Conservation (phyloP, 768 basidiomycete species). For the Podaxis sp. region DNA sequence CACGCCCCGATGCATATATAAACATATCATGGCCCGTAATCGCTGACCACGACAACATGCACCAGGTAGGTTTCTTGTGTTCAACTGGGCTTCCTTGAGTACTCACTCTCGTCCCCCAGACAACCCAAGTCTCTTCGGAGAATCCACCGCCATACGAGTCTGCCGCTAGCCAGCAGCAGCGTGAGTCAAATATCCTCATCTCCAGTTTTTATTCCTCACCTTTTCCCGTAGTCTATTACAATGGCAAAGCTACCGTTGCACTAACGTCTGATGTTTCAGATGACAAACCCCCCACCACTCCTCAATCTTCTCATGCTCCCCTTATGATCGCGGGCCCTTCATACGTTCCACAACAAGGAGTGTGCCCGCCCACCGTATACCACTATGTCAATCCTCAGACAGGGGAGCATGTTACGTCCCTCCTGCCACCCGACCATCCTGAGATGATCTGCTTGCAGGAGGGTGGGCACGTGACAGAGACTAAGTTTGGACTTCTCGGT, state of each 20-base stretch:
- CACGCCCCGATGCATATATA: background rate
- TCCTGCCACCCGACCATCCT: conserved; percentile 75
- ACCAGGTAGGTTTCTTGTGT: background rate
- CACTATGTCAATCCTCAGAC: conserved; percentile 67
- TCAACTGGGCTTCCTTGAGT: no score
- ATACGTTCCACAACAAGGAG: conserved; percentile 28
- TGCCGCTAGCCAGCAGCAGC: conserved; percentile 3
- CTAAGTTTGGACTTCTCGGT: conserved; percentile 73
- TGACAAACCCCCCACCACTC: background rate
- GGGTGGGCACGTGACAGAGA: conserved; percentile 62
- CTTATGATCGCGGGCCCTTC: conserved; percentile 21
- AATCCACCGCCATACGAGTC: conserved; percentile 19
- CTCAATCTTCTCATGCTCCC: background rate
- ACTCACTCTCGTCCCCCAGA: background rate
- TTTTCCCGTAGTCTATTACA: background rate
- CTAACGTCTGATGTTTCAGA: background rate
- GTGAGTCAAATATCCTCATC: background rate
- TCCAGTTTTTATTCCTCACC: background rate
- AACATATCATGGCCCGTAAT: background rate
- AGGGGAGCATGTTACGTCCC: conserved; percentile 54
- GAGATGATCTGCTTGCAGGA: conserved; percentile 84
- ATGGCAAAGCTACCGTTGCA: background rate
- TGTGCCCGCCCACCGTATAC: conserved; percentile 52
- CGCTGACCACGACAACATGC: conserved; percentile 3
- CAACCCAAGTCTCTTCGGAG: conserved; percentile 10